These are phyloP conservation scores for Apiospora arundinis DNA, from an alignment of 2,329 filamentous ascomycete genomes.

Conservation along the genomic window DNA sequence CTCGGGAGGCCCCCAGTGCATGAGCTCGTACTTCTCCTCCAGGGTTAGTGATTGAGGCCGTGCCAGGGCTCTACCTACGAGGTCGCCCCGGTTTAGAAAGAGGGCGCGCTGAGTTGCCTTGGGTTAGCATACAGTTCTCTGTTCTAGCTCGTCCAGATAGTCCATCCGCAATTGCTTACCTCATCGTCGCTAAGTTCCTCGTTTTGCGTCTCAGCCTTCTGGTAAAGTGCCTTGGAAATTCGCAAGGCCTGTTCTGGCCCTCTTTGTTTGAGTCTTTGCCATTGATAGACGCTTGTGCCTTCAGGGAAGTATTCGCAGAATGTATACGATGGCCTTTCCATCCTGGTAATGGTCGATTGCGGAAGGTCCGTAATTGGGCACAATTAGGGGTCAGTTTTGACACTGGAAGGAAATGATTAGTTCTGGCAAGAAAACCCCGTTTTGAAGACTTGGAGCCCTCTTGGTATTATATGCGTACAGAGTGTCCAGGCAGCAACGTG, in stretches of 20 bases:
- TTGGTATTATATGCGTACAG: neutral
- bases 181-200: neutral
- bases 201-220: neutral
- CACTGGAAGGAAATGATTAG: neutral
- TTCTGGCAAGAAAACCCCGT: too few relatives aligned
- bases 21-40: slow-evolving; percentile 3
- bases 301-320: neutral
- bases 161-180: too few relatives aligned
- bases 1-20: neutral
- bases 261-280: too few relatives aligned
- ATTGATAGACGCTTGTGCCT: too few relatives aligned
- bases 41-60: neutral
- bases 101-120: neutral
- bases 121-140: too few relatives aligned
- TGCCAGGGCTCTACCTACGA: slow-evolving; percentile 1
- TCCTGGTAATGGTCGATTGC: neutral
- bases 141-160: too few relatives aligned
- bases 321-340: neutral
- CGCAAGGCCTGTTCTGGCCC: neutral
- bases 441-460: neutral
- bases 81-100: neutral
- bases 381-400: neutral
- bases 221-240: neutral
- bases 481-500: neutral
- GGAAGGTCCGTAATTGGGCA: neutral